phyloP scores from a whole-genome alignment of 176 grass and related monocot genomes.

The Avena sativa region DNA sequence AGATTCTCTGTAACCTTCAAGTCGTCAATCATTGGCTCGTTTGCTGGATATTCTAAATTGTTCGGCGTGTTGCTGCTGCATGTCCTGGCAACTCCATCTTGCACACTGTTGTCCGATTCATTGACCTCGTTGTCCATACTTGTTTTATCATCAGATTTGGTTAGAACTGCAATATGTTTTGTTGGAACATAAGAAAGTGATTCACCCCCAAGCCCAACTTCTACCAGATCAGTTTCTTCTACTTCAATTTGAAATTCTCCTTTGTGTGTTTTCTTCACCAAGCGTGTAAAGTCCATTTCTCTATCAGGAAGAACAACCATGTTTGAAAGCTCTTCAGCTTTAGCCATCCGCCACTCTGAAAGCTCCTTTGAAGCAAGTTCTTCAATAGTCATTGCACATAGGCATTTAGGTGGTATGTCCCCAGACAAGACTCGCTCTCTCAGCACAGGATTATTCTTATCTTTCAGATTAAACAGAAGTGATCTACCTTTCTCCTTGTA shows the following conservation, averaged over 20 bases:
- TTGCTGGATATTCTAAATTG: constrained; percentile 43
- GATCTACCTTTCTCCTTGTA: constrained; percentile 90
- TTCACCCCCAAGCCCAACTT: constrained; percentile 54
- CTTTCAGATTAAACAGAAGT: constrained; percentile 85
- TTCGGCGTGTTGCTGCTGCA: constrained; percentile 32
- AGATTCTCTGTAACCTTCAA: constrained; percentile 56
- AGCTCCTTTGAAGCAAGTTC: constrained; percentile 93
- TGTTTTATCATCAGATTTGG: constrained; percentile 41
- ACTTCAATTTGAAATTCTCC: constrained; percentile 85
- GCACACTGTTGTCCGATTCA: constrained; percentile 20
- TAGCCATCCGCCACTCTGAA: constrained; percentile 75
- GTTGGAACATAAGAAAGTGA: constrained; percentile 42
- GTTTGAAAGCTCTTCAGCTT: constrained; percentile 76
- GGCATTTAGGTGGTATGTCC: constrained; percentile 62
- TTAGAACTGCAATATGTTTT: constrained; percentile 41
- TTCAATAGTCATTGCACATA: constrained; percentile 75
- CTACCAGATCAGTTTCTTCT: constrained; percentile 62
- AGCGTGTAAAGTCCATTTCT: constrained; percentile 59
- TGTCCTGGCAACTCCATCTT: constrained; percentile 32
- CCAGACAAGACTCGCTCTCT: constrained; percentile 72
- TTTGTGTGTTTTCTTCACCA: constrained; percentile 88
- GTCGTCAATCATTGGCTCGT: constrained; percentile 62
- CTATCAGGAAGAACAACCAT: constrained; percentile 71
- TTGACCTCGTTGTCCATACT: constrained; percentile 18
- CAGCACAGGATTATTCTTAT: constrained; percentile 70